Evolutionary conservation across 805 yeast species (phyloP).

Genomic region (Saturnispora kantuleensis): DNA sequence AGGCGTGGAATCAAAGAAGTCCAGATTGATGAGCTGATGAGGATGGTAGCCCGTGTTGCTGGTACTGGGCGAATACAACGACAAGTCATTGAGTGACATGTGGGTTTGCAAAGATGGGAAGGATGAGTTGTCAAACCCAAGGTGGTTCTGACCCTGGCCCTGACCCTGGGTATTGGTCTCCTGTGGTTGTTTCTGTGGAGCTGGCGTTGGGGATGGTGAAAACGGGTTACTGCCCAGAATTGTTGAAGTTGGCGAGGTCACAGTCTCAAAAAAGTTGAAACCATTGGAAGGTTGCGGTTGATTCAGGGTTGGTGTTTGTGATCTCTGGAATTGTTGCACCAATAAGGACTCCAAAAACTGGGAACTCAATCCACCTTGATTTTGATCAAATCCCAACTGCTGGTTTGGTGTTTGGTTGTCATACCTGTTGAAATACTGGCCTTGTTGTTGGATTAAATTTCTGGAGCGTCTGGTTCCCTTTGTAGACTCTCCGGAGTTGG

Average conservation of each 20-base stretch:
- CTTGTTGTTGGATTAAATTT: conserved; percentile 1
- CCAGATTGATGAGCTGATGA: conserved; percentile 3
- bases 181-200: conserved; percentile 3
- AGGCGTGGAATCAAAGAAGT: too few relatives aligned
- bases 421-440: conserved; percentile 2
- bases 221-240: neutral
- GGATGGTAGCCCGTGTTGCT: conserved; percentile 4
- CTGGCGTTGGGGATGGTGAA: neutral
- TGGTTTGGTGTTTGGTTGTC: neutral
- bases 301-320: conserved; percentile 3
- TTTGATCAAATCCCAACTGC: neutral
- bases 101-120: neutral
- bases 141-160: conserved; percentile 2
- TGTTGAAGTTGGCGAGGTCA: neutral
- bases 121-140: conserved; percentile 4
- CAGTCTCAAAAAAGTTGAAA: neutral
- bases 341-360: conserved; percentile 10
- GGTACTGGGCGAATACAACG: conserved; percentile 1
- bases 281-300: conserved; percentile 5
- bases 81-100: neutral
- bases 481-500: conserved; percentile 1
- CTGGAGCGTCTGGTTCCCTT: conserved; percentile 5
- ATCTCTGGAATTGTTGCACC: conserved; percentile 8
- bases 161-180: conserved; percentile 1
- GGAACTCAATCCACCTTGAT: neutral